These are phyloP conservation scores for Hyphodiscus hymeniophilus DNA, from an alignment of 495 filamentous ascomycete genomes.

Conservation along the genomic window DNA sequence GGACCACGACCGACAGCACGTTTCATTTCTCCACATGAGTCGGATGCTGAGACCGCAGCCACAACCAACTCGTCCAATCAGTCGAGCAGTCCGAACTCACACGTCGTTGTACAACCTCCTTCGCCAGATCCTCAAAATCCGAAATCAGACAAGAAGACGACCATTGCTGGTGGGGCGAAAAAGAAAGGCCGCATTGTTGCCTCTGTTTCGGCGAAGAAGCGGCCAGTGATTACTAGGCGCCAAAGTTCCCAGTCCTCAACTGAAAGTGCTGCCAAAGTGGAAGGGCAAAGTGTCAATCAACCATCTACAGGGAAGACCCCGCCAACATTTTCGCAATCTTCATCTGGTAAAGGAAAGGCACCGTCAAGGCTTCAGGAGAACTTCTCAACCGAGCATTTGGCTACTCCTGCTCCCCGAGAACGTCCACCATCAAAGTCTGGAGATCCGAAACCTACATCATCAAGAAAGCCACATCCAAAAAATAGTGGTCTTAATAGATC, in stretches of 20 bases:
- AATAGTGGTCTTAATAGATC: neutral
- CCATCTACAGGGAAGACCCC: slow-evolving; percentile 12
- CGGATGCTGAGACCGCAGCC: slow-evolving; percentile 28
- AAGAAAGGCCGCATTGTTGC: slow-evolving; percentile 15
- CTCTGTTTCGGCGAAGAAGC: slow-evolving; percentile 10
- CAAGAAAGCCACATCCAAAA: neutral
- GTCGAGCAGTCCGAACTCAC: slow-evolving; percentile 14
- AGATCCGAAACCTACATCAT: slow-evolving; percentile 4
- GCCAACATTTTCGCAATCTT: slow-evolving; percentile 3
- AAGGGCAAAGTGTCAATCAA: neutral
- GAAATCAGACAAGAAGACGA: slow-evolving; percentile 10
- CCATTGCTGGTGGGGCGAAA: slow-evolving; percentile 5
- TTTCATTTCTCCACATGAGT: slow-evolving; percentile 39
- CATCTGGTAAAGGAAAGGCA: neutral
- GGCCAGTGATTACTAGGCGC: slow-evolving; percentile 16
- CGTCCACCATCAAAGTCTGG: neutral
- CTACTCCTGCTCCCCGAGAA: slow-evolving; percentile 1
- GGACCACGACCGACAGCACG: slow-evolving; percentile 42
- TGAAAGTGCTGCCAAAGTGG: slow-evolving; percentile 4
- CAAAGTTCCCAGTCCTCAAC: slow-evolving; percentile 20
- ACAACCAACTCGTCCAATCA: neutral
- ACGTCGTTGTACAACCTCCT: slow-evolving; percentile 19
- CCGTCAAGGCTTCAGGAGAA: slow-evolving; percentile 21
- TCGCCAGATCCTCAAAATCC: slow-evolving; percentile 12
- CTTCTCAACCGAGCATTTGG: slow-evolving; percentile 13